Base-by-base conservation (phyloP, 768 basidiomycete genomes). In the Auricularia sp. region DNA sequence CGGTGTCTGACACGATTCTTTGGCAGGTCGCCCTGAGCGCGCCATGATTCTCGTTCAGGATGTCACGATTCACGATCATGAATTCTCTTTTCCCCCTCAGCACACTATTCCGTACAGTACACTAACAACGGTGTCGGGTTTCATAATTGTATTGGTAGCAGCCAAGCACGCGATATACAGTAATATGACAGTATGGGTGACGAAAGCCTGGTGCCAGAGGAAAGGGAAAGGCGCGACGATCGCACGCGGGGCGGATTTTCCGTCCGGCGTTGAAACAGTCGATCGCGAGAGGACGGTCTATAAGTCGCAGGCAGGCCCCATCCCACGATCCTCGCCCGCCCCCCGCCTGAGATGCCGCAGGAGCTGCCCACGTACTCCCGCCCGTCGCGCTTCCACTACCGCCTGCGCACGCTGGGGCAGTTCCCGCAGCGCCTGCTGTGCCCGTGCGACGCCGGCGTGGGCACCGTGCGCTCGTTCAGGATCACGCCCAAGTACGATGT, bases 401-500 rank as follows among this genome's bases (percentile, higher is more conserved):
- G 51, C 21, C 59, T 68, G 11, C 16, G 59, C 24, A 16, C 61
- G 42, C 47, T 69, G 61, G 29, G 6, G 16, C 33, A 68, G 24
- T 63, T 69, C 36, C 68, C 69, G 3, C 42, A 35, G 18, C 56
- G 68, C 1, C 21, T 69, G 36, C 21, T 68, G 45, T 64, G 62
- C 36, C 67, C 69, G 16, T 63, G 68, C 45, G 47, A 68, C n/a
- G 42, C 68, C 34, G 62, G 65, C 56, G 68, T 70, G 21, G 69
- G 69, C 35, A 65, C 54, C 35, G 68, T 70, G 14, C 68, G 68
- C 45, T 65, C 66, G 3, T 64, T 68, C 51, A 64, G 62, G 37
- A 44, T 89, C 51, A 88, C 86, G 0, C 89, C 90, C 7, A 74
- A 88, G 44, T 82, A 87, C 69, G 76, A 85, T 64, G 82, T 92